These are phyloP conservation scores for Penicillium sp. DNA, from an alignment of 2,329 filamentous ascomycete genomes.

Conservation along the genomic window DNA sequence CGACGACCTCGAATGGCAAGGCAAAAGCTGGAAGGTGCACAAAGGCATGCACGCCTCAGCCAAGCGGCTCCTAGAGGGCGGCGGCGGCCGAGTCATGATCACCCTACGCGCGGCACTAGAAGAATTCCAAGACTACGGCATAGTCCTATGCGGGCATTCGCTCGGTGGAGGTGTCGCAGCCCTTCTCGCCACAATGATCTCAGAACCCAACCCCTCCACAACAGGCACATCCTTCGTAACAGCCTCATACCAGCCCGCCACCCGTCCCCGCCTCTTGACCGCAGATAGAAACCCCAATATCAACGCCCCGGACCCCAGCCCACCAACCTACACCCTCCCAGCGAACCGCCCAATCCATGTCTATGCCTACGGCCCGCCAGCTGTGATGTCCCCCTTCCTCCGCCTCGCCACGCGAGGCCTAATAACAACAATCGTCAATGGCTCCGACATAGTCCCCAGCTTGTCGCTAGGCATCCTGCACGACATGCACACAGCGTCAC, in stretches of 20 bases:
- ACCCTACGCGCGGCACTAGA: slow-evolving; percentile 66
- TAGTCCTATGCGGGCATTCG: slow-evolving; percentile 69
- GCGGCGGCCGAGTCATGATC: slow-evolving; percentile 64
- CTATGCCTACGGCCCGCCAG: slow-evolving; percentile 74
- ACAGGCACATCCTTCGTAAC: slow-evolving; percentile 63
- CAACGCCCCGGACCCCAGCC: slow-evolving; percentile 10
- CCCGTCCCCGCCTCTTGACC: slow-evolving; percentile 43
- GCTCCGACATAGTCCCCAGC: slow-evolving; percentile 70
- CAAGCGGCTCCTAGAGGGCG: slow-evolving; percentile 64
- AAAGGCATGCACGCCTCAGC: slow-evolving; percentile 74
- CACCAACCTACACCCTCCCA: slow-evolving; percentile 55
- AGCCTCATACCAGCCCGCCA: slow-evolving; percentile 41
- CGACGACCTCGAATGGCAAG: slow-evolving; percentile 60
- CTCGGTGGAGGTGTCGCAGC: slow-evolving; percentile 69
- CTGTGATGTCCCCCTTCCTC: slow-evolving; percentile 69
- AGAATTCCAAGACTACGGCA: slow-evolving; percentile 67
- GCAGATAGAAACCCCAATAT: slow-evolving; percentile 25
- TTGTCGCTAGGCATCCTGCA: slow-evolving; percentile 72
- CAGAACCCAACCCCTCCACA: slow-evolving; percentile 56
- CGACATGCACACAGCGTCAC: slow-evolving; percentile 69
- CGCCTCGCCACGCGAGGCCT: slow-evolving; percentile 69
- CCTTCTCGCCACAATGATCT: slow-evolving; percentile 68
- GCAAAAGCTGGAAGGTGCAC: slow-evolving; percentile 66
- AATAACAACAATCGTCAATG: slow-evolving; percentile 72
- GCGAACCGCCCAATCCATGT: slow-evolving; percentile 71